Conservation (phyloP, 1,139 yeast genomes). For the Diutina neorugosa region DNA sequence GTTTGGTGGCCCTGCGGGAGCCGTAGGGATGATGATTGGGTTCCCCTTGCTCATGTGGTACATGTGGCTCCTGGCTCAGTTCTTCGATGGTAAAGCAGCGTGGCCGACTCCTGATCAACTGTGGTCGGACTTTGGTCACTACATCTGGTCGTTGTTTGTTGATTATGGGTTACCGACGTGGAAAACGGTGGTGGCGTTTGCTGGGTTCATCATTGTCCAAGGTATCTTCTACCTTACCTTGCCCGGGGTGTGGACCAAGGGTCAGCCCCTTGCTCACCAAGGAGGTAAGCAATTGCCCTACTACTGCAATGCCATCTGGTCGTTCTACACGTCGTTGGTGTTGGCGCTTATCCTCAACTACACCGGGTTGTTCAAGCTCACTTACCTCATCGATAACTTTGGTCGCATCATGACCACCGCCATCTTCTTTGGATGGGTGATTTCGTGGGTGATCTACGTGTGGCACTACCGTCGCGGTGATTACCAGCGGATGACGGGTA, state of each 20-base stretch:
- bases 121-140: conserved; percentile 39
- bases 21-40: conserved; percentile 82
- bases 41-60: conserved; percentile 93
- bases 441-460: conserved; percentile 51
- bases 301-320: conserved; percentile 83
- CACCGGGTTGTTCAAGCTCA: conserved; percentile 52
- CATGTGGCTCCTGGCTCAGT: conserved; percentile 86
- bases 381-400: conserved; percentile 52
- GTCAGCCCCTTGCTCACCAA: conserved; percentile 80
- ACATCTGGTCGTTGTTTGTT: conserved; percentile 32
- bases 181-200: conserved; percentile 58
- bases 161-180: conserved; percentile 59
- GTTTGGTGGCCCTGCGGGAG: conserved; percentile 93
- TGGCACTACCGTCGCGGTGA: conserved; percentile 55
- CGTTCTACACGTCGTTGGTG: conserved; percentile 60
- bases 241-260: conserved; percentile 93
- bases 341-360: conserved; percentile 53
- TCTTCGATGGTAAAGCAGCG: conserved; percentile 64
- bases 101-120: conserved; percentile 52
- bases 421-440: conserved; percentile 59
- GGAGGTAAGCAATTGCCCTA: conserved; percentile 75
- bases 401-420: conserved; percentile 93
- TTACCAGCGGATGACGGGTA: conserved; percentile 86
- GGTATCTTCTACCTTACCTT: conserved; percentile 67
- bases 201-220: conserved; percentile 61